Percentiles rank a stretch among this genome's conserved stretches.
Evolutionary conservation across 2,329 filamentous ascomycete species (phyloP).

Genomic region (Fusarium papillatum): DNA sequence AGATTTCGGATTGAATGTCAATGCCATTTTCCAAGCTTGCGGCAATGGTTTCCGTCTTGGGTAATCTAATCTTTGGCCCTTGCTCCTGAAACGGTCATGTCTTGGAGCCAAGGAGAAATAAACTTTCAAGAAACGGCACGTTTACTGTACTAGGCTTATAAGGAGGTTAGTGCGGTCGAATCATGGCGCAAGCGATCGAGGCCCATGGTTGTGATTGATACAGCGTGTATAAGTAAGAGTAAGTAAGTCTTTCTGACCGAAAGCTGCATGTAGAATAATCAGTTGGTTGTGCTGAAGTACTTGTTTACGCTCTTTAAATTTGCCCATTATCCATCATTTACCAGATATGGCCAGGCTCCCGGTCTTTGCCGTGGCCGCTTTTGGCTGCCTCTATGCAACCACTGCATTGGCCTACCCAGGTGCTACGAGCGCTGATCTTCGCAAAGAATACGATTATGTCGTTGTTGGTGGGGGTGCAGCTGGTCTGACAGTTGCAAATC

Average conservation of each 20-base stretch:
- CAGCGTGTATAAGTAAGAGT: neutral
- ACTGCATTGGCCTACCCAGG: neutral
- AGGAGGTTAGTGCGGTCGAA: neutral
- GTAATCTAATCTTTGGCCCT: neutral
- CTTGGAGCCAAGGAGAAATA: neutral
- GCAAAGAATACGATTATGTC: slow-evolving; percentile 36
- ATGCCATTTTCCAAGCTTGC: neutral
- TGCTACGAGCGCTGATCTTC: neutral
- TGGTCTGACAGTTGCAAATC: slow-evolving; percentile 39
- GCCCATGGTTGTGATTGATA: neutral
- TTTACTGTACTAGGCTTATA: neutral
- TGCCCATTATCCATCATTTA: neutral
- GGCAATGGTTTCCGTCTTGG: neutral
- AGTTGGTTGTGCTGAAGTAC: neutral
- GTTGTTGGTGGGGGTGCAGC: slow-evolving; percentile 37
- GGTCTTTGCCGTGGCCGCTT: neutral
- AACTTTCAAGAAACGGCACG: neutral
- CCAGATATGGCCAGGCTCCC: neutral
- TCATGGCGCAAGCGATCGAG: neutral
- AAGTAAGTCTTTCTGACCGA: neutral
- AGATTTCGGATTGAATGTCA: neutral
- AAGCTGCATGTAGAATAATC: neutral
- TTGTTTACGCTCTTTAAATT: neutral
- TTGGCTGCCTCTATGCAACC: neutral
- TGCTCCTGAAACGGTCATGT: neutral